phyloP scores from a whole-genome alignment of 257 asterid species.

The Salvia rosmarinus region DNA sequence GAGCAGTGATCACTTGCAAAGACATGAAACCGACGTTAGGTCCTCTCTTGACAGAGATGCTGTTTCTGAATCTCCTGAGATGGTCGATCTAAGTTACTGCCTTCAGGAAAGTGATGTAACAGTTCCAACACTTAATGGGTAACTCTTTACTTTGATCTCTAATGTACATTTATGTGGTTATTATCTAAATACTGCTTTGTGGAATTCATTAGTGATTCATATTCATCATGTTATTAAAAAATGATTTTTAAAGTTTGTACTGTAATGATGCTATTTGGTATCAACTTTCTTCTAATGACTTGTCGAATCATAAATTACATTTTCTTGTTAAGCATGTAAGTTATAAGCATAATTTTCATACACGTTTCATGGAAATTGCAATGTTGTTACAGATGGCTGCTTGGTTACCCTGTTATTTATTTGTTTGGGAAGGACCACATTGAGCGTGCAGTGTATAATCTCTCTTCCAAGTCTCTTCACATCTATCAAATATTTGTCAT shows the following conservation, averaged over 20 bases:
- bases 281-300: not conserved
- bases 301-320: not conserved
- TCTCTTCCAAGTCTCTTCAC: slow-evolving; percentile 74
- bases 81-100: slow-evolving; percentile 74
- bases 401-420: slow-evolving; percentile 84
- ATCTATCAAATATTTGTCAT: slow-evolving; percentile 62
- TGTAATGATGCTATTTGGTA: slow-evolving; percentile 5
- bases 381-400: slow-evolving; percentile 67
- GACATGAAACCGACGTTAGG: slow-evolving; percentile 26
- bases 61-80: slow-evolving; percentile 44
- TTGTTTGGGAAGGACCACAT: slow-evolving; percentile 62
- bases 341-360: not conserved
- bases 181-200: not conserved
- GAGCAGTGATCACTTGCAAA: slow-evolving; percentile 41
- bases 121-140: slow-evolving; percentile 87
- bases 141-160: slow-evolving; percentile 35
- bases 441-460: slow-evolving; percentile 67
- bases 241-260: not conserved
- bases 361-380: slow-evolving; percentile 4
- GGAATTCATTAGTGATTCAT: slow-evolving; percentile 1
- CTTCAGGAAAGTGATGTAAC: slow-evolving; percentile 71
- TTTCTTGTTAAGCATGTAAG: slow-evolving; percentile 9
- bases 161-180: not conserved
- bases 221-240: not conserved
- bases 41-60: slow-evolving; percentile 35